Evolutionary conservation across 768 basidiomycete genomes (phyloP), one percentile per base, ranked within the genome.

Genomic region (Leucocoprinus birnbaumii): DNA sequence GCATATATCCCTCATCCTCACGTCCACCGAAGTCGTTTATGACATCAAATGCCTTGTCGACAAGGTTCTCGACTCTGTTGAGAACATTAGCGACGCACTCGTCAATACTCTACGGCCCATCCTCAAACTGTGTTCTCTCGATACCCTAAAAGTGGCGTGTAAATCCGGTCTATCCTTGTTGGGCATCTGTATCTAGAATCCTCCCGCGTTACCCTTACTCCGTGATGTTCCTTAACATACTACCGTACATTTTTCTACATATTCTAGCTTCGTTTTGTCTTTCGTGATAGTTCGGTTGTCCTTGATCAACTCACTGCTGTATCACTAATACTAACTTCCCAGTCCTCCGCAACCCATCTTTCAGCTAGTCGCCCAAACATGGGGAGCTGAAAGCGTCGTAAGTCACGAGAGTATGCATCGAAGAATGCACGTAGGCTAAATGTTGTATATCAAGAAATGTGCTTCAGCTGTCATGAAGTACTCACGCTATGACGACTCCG

Each of bases 21-120:
- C 56, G 26, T 21, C 22, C 41, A 14, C 38, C 40, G 1, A 48
- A 88, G 86, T 81, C 58, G 69, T 85, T 8, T 81, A 82, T 57
- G 68, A 81, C 9, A 63, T 85, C 65, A 87, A 89, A 63, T 87
- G 87, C 62, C 56, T 80, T 22, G 48, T 86, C 27, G 83, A 84
- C 59, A 68, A 68, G 3, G 50, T 80, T 24, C 66, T 87, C 38
- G 71, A 87, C 60, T 63, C 64, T 4, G 61, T 70, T 2, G 80
- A 84, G 64, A 73, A 83, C 60, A 27, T 79, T 14, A 67, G 73
- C 14, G 85, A 86, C 60, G 78, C 62, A 7, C 54, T 73, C 11
- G 53, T 83, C 59, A 78, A 80, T 51, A 58, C 51, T 10, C 59
- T 84, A n/a, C 55, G 63, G 26, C 75, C 74, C 21, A 52, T 72